These are phyloP conservation scores for Gaeumannomyces sp. DNA, from an alignment of 2,329 filamentous ascomycete species.

Conservation along the genomic window DNA sequence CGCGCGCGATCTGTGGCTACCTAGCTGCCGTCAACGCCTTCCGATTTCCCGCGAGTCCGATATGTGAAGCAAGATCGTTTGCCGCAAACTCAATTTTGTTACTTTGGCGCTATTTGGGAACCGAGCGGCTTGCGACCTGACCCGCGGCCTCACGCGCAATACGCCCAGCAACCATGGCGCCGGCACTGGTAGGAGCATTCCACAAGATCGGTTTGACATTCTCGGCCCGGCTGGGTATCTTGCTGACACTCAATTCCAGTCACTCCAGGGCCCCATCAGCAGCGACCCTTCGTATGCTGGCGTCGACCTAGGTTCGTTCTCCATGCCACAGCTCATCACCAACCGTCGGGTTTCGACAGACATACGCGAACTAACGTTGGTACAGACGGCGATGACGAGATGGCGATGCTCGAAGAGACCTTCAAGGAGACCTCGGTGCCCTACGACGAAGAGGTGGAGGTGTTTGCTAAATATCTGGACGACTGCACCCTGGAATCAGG, in stretches of 20 bases:
- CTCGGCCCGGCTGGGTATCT: background rate
- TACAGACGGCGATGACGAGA: constrained; percentile 17
- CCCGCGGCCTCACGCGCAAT: background rate
- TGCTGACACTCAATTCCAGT: background rate
- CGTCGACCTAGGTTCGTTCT: constrained; percentile 6
- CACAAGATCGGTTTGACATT: background rate
- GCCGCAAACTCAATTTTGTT: background rate
- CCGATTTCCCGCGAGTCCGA: background rate
- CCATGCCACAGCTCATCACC: background rate
- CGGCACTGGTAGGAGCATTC: background rate
- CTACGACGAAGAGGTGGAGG: constrained; percentile 75
- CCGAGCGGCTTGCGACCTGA: background rate
- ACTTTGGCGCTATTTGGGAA: background rate
- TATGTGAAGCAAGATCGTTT: background rate
- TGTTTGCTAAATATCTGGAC: constrained; percentile 78
- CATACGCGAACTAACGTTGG: background rate
- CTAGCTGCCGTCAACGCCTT: too few species aligned
- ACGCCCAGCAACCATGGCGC: background rate
- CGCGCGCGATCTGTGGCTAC: background rate
- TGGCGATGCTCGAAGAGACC: constrained; percentile 26
- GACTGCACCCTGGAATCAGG: constrained; percentile 53
- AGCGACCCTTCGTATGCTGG: background rate
- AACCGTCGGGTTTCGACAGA: background rate
- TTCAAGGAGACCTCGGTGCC: constrained; percentile 38
- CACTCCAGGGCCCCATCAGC: background rate